Conservation (phyloP, 768 basidiomycete genomes). For the Leccinellum albellum region DNA sequence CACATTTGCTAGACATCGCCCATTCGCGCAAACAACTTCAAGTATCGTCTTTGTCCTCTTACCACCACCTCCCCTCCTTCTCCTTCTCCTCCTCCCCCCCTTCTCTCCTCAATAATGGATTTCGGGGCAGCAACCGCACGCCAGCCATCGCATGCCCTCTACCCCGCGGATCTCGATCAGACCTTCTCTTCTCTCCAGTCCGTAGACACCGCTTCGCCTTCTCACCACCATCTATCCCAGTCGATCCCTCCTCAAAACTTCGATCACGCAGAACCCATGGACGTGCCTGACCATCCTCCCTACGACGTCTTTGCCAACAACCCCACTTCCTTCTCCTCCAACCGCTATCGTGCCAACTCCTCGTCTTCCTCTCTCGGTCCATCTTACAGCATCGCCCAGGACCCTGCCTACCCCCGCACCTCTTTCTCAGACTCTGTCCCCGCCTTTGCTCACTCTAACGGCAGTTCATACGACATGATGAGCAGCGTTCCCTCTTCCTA, state of each 20-base stretch:
- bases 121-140: constrained; percentile 36
- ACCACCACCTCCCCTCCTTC: constrained; percentile 31
- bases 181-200: constrained; percentile 47
- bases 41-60: constrained; percentile 35
- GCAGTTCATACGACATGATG: constrained; percentile 63
- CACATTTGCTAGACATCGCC: constrained; percentile 41
- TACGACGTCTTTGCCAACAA: constrained; percentile 65
- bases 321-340: constrained; percentile 44
- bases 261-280: constrained; percentile 54
- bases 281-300: constrained; percentile 50
- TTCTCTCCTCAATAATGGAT: constrained; percentile 51
- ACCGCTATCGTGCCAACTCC: constrained; percentile 69
- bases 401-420: constrained; percentile 55
- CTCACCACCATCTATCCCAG: constrained; percentile 34
- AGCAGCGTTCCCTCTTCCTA: constrained; percentile 60
- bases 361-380: constrained; percentile 67
- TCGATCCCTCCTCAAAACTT: constrained; percentile 40
- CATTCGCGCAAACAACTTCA: constrained; percentile 26
- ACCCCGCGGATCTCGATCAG: constrained; percentile 56
- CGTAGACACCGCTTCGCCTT: constrained; percentile 34
- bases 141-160: constrained; percentile 42
- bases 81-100: constrained; percentile 32
- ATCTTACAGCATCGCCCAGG: constrained; percentile 49
- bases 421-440: constrained; percentile 60
- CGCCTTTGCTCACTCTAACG: constrained; percentile 50